Evolutionary conservation across 2,329 filamentous ascomycete genomes (phyloP).

Genomic region (Lasiodiplodia citricola): DNA sequence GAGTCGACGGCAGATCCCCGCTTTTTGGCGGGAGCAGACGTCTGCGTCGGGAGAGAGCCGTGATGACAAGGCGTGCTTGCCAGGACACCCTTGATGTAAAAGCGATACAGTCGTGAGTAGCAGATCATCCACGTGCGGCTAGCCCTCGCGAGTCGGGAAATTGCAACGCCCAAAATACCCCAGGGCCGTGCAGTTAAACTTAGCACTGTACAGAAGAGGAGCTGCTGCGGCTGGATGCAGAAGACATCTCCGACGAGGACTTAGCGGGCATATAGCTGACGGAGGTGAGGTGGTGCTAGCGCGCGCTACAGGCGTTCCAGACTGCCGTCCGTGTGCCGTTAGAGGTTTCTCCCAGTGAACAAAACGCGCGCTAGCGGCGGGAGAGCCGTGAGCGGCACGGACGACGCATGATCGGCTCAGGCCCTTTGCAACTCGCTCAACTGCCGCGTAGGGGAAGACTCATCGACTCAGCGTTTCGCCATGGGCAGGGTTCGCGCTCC

Average conservation of each 20-base stretch:
- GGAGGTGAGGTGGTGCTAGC: neutral
- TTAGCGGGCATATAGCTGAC: neutral
- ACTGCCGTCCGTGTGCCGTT: neutral
- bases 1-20: neutral
- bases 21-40: neutral
- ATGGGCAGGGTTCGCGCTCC: slow-evolving; percentile 7
- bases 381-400: slow-evolving; percentile 16
- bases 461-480: slow-evolving; percentile 14
- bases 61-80: neutral
- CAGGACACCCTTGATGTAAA: neutral
- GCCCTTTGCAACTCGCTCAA: neutral
- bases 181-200: neutral
- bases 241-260: neutral
- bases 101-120: neutral
- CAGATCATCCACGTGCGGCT: neutral
- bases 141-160: neutral
- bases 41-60: neutral
- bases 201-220: neutral
- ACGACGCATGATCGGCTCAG: neutral
- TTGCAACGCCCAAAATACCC: neutral
- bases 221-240: neutral
- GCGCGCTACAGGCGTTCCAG: neutral
- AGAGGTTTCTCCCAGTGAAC: neutral
- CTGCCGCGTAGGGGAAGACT: neutral
- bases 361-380: slow-evolving; percentile 21